Base-by-base conservation (phyloP, 176 grass and related monocot species). In the Aechmea fasciata region DNA sequence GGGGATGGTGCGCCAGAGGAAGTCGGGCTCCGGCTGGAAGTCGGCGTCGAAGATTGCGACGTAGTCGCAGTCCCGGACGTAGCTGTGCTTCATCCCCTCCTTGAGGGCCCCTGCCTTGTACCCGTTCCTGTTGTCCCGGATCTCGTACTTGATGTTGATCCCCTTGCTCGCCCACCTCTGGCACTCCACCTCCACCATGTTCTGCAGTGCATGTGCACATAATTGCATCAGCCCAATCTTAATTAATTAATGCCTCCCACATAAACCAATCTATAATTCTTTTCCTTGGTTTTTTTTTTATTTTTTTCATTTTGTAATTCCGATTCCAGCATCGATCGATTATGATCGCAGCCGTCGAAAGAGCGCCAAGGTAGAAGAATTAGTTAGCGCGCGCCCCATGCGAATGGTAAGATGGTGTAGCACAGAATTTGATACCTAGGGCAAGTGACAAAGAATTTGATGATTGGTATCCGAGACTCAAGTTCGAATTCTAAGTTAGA, bases 101-200 rank as follows among this genome's bases (percentile, higher is more conserved):
- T 75, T 79, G 2, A 97, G 89, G 48, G 93, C 93, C 1, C 89
- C 93, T 6, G 93, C 93, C 79, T 97, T 97, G 86, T 92, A 93
- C 1, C 89, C 89, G 47, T 63, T 83, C 0, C 94, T 82, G 77
- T 93, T 84, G 23, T 99, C 89, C 3, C 94, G 73, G 73, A 90
- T 85, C 83, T 99, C 89, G 79, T 99, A 99, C 79, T 91, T 93
- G 19, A 99, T 90, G 80, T 90, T 85, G 24, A 93, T 76, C 41
- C 94, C 94, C 69, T 93, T 92, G 59, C 83, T 86, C 19, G 73
- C 87, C 94, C 94, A 99, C 6, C 85, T 74, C 82, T 93, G 79
- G 75, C 94, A 99, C 82, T 99, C 94, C 71, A 78, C 11, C 50
- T 82, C 77, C 17, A 99, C 94, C 75, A 99, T 61, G 25, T 88